A percentile compares a stretch with the other conserved stretches of the same genome.
Conservation (phyloP, 1,284 basidiomycete species). For the Boletus subluridellus region DNA sequence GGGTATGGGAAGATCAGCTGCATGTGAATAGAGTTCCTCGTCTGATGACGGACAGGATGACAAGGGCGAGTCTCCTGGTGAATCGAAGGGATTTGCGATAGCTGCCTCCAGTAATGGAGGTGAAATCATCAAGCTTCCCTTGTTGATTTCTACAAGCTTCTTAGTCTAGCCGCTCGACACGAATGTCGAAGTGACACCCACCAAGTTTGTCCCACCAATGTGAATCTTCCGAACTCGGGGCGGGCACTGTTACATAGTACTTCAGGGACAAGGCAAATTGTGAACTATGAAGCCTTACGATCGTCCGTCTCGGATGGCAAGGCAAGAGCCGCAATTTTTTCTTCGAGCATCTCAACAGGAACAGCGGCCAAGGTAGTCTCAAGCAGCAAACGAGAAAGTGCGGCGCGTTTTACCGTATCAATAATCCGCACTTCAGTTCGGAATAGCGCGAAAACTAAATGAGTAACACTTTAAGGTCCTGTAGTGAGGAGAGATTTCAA, state of each 20-base stretch:
- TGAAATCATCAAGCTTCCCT: conserved; percentile 49
- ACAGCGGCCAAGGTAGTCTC: conserved; percentile 57
- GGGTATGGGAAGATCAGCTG: conserved; percentile 59
- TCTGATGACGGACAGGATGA: conserved; percentile 78
- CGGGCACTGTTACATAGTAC: conserved; percentile 52
- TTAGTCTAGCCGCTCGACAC: conserved; percentile 3
- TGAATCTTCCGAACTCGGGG: conserved; percentile 69
- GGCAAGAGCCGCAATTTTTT: conserved; percentile 58
- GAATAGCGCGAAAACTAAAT: conserved; percentile 80
- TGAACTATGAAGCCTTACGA: conserved; percentile 24
- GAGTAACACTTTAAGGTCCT: not conserved
- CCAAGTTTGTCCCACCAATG: conserved; percentile 77
- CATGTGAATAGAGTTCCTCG: conserved; percentile 73
- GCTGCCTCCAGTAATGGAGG: conserved; percentile 42
- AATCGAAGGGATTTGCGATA: conserved; percentile 66
- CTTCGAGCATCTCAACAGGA: conserved; percentile 65
- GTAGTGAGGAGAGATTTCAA: not conserved
- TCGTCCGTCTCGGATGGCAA: conserved; percentile 42
- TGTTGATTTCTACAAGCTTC: conserved; percentile 50
- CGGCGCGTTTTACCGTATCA: conserved; percentile 70
- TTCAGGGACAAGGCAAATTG: conserved; percentile 9
- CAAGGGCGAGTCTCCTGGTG: conserved; percentile 56
- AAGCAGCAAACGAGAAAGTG: conserved; percentile 66
- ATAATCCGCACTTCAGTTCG: conserved; percentile 74
- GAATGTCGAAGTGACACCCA: conserved; percentile 30